Evolutionary conservation across 148 eudicot species (phyloP).

Genomic region (Cornus florida): DNA sequence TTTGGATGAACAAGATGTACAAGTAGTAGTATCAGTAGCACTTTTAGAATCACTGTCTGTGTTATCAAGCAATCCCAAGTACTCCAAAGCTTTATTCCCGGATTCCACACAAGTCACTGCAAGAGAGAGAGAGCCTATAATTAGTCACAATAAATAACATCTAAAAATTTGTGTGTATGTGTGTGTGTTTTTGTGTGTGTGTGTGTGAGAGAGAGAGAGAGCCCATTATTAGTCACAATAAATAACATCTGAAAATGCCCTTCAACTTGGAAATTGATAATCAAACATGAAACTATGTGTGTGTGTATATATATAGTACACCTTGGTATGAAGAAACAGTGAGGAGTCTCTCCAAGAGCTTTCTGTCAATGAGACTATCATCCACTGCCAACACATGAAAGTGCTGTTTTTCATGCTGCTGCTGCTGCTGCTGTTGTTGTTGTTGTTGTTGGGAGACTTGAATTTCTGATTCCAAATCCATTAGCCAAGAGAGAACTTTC

Average conservation of each 20-base stretch:
- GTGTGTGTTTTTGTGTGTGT: too few species aligned
- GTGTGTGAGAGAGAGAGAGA: background rate
- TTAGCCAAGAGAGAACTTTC: background rate
- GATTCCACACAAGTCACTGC: constrained; percentile 65
- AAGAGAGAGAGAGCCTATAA: constrained; percentile 2
- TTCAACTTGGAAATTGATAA: background rate
- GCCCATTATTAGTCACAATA: background rate
- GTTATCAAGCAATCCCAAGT: constrained; percentile 42
- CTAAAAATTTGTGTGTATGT: background rate
- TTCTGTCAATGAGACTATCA: constrained; percentile 56
- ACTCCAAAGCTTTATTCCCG: constrained; percentile 61
- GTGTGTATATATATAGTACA: background rate
- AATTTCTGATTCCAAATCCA: constrained; percentile 17
- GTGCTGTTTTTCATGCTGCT: constrained; percentile 23
- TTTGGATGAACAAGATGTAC: background rate
- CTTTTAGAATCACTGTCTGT: background rate
- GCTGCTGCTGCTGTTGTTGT: too few species aligned
- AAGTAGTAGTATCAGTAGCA: constrained; percentile 10
- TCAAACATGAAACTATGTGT: background rate
- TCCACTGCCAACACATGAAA: constrained; percentile 68
- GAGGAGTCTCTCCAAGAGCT: constrained; percentile 58
- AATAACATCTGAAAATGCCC: background rate
- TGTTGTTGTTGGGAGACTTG: constrained; percentile 8
- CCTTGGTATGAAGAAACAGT: constrained; percentile 60
- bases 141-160: background rate